These are phyloP conservation scores for Lablab purpureus DNA, from an alignment of 306 rosid genomes.

Conservation along the genomic window DNA sequence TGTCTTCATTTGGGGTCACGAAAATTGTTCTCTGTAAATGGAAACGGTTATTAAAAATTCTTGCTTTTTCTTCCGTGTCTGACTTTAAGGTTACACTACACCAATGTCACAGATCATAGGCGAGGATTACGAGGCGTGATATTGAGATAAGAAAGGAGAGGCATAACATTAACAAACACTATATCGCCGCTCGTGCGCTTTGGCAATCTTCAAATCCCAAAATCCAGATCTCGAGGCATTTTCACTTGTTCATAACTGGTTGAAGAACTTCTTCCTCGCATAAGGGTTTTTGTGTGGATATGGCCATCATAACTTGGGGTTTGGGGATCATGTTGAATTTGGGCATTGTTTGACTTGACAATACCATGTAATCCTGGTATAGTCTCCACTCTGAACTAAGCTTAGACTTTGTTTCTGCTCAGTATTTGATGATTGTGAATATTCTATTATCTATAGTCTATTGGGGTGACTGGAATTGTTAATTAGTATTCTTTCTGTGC, in stretches of 20 bases:
- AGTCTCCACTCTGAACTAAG: constrained; percentile 51
- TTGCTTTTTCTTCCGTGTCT: constrained; percentile 4
- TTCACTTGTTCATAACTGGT: constrained; percentile 6
- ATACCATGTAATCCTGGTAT: constrained; percentile 52
- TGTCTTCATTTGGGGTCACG: constrained; percentile 20
- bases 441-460: constrained; percentile 38
- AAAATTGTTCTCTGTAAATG: constrained; percentile 30
- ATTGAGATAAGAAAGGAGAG: constrained; percentile 28
- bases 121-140: constrained; percentile 41
- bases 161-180: constrained; percentile 13
- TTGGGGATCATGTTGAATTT: constrained; percentile 68
- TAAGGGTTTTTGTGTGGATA: constrained; percentile 48
- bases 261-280: not conserved
- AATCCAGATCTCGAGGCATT: constrained; percentile 70
- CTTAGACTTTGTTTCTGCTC: constrained; percentile 53
- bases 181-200: constrained; percentile 63
- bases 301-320: constrained; percentile 49
- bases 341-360: constrained; percentile 49
- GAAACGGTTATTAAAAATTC: constrained; percentile 11
- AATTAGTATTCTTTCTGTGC: constrained; percentile 36
- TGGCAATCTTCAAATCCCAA: constrained; percentile 39
- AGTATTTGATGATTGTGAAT: constrained; percentile 50
- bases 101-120: constrained; percentile 36
- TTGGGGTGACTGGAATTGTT: constrained; percentile 46
- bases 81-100: constrained; percentile 4